Percentiles rank a stretch among this genome's conserved stretches.
Conservation (phyloP, 2,329 filamentous ascomycete genomes). For the Colletotrichum lentis region DNA sequence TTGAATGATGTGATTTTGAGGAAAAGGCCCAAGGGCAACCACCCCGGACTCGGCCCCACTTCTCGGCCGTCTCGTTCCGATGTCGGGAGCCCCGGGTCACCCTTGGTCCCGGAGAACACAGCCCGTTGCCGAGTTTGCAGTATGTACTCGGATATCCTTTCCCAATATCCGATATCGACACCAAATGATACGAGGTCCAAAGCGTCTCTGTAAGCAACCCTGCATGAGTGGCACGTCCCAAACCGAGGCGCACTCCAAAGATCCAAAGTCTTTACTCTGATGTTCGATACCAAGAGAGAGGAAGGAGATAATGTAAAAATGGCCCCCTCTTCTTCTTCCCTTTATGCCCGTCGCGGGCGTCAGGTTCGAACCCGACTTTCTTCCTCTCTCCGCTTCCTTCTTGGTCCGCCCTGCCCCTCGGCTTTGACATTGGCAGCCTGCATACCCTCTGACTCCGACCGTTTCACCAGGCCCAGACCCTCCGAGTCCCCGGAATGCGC, state of each 20-base stretch:
- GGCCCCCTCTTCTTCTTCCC: not conserved
- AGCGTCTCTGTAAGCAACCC: not conserved
- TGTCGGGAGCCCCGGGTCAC: constrained; percentile 8
- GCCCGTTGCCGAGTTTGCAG: not conserved
- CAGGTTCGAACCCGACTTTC: not conserved
- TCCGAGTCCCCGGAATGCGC: constrained; percentile 15
- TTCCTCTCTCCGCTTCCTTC: not conserved
- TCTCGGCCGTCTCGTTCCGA: constrained; percentile 19
- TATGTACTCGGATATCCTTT: too few relatives aligned
- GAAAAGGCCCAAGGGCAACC: not conserved
- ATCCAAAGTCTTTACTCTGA: not conserved
- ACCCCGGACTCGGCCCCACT: constrained; percentile 15
- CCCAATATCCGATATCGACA: too few relatives aligned
- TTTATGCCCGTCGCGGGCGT: constrained; percentile 14
- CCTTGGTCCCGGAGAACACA: not conserved
- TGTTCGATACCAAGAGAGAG: not conserved
- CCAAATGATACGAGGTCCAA: too few relatives aligned
- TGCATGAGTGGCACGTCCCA: not conserved
- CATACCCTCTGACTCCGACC: not conserved
- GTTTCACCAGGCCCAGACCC: not conserved
- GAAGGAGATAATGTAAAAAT: not conserved
- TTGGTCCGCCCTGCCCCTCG: not conserved
- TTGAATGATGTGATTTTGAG: not conserved
- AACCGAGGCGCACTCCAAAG: not conserved
- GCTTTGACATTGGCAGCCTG: not conserved